These are phyloP conservation scores for Plasmopara muralis DNA, from an alignment of 352 stramenopile genomes.

Conservation along the genomic window DNA sequence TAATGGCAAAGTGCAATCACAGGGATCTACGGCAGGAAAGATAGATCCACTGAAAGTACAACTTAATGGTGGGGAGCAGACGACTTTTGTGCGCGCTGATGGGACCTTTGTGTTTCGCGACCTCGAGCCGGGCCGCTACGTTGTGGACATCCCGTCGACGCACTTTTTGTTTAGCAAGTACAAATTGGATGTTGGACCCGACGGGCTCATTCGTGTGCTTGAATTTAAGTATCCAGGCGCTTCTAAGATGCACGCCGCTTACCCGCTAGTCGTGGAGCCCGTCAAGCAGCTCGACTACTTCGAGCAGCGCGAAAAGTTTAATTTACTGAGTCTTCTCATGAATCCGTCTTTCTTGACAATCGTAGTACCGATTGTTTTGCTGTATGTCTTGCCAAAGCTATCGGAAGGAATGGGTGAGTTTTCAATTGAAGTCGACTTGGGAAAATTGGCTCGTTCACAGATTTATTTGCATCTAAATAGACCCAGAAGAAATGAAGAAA, in stretches of 20 bases:
- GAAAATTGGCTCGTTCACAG: background rate
- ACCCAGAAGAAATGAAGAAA: slow-evolving; percentile 84
- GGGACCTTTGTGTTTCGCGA: slow-evolving; percentile 73
- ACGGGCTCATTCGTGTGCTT: slow-evolving; percentile 51
- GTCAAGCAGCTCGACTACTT: slow-evolving; percentile 78
- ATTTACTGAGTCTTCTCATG: slow-evolving; percentile 62
- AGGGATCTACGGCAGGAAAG: slow-evolving; percentile 41
- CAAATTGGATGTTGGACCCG: slow-evolving; percentile 50
- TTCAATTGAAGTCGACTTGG: slow-evolving; percentile 2
- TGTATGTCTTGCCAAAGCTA: slow-evolving; percentile 78
- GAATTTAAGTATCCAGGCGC: slow-evolving; percentile 80
- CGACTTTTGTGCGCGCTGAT: slow-evolving; percentile 55
- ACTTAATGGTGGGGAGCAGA: slow-evolving; percentile 67
- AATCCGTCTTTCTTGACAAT: slow-evolving; percentile 80
- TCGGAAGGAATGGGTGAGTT: slow-evolving; percentile 65
- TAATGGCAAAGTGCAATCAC: slow-evolving; percentile 47
- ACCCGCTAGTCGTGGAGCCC: slow-evolving; percentile 56
- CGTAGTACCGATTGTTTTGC: slow-evolving; percentile 61
- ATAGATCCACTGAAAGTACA: slow-evolving; percentile 56
- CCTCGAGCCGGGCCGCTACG: slow-evolving; percentile 60
- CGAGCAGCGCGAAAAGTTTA: slow-evolving; percentile 80
- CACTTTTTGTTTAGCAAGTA: slow-evolving; percentile 71
- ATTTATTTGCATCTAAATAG: slow-evolving; percentile 20
- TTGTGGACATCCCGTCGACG: slow-evolving; percentile 62
- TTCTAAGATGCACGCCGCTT: slow-evolving; percentile 46